phyloP scores from a whole-genome alignment of 805 yeast genomes.

The Peterozyma toletana region DNA sequence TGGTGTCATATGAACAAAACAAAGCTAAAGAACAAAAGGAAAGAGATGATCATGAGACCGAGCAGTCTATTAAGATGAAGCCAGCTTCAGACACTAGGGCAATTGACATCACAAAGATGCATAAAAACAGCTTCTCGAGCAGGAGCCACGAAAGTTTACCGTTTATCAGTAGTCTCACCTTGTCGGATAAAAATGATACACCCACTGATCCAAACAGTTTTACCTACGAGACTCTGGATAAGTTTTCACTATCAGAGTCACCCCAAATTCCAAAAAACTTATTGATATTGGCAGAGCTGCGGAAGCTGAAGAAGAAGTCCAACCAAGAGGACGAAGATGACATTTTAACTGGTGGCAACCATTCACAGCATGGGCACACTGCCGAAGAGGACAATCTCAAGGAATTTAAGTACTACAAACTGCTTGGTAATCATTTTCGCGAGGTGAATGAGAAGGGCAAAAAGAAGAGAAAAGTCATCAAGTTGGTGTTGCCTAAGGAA shows the following conservation, averaged over 20 bases:
- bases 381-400: slow-evolving; percentile 5
- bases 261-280: slow-evolving; percentile 65
- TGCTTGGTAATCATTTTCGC: slow-evolving; percentile 3
- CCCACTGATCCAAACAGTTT: neutral
- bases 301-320: slow-evolving; percentile 28
- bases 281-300: slow-evolving; percentile 44
- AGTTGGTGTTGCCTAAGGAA: slow-evolving; percentile 53
- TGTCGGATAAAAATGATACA: slow-evolving; percentile 3
- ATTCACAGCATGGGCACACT: slow-evolving; percentile 12
- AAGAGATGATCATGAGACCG: slow-evolving; percentile 4
- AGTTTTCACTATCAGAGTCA: slow-evolving; percentile 49
- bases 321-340: slow-evolving; percentile 21
- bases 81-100: neutral
- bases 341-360: slow-evolving; percentile 4
- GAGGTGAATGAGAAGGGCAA: slow-evolving; percentile 14
- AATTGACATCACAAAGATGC: neutral
- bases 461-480: slow-evolving; percentile 30
- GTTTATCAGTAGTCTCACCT: neutral
- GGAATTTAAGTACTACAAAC: slow-evolving; percentile 4
- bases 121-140: neutral
- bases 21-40: slow-evolving; percentile 9
- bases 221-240: slow-evolving; percentile 22
- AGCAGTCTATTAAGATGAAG: neutral
- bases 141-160: slow-evolving; percentile 1
- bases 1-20: slow-evolving; percentile 30